Evolutionary conservation across 192 early-diverging fungal genomes (phyloP).

Genomic region (Coemansia sp.): DNA sequence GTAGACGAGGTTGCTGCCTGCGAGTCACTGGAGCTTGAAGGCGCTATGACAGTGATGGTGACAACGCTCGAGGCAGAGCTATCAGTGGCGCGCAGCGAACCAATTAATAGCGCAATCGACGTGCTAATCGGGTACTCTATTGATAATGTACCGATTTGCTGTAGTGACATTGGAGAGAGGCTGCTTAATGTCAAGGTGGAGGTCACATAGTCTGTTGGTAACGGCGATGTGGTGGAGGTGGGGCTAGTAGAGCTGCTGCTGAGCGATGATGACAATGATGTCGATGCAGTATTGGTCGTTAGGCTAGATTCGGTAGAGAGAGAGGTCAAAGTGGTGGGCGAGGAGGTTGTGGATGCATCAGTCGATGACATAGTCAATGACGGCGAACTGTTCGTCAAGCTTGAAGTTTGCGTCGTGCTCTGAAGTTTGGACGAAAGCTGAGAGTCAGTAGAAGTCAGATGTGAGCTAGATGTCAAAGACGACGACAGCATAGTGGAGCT

Average conservation of each 20-base stretch:
- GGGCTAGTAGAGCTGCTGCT: neutral
- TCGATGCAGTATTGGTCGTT: neutral
- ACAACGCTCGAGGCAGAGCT: neutral
- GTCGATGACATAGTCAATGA: neutral
- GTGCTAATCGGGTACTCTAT: constrained; percentile 27
- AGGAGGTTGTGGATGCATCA: neutral
- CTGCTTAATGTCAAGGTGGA: neutral
- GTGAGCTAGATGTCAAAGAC: too few relatives aligned
- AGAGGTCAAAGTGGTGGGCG: neutral
- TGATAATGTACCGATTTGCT: constrained; percentile 20
- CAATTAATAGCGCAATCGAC: constrained; percentile 27
- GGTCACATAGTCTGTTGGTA: neutral
- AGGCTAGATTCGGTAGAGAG: neutral
- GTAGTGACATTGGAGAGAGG: constrained; percentile 12
- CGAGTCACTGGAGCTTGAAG: constrained; percentile 1
- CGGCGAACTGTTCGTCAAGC: neutral
- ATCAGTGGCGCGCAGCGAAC: neutral
- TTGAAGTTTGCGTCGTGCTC: neutral
- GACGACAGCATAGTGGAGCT: neutral
- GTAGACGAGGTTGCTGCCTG: neutral
- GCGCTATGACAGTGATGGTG: neutral
- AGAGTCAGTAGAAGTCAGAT: too few relatives aligned
- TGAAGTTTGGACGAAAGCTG: neutral
- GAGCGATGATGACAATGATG: neutral
- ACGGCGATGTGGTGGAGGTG: neutral